A percentile compares a stretch with the other conserved stretches of the same genome.
Conservation (phyloP, 306 rosid species). For the Vigna mungo region DNA sequence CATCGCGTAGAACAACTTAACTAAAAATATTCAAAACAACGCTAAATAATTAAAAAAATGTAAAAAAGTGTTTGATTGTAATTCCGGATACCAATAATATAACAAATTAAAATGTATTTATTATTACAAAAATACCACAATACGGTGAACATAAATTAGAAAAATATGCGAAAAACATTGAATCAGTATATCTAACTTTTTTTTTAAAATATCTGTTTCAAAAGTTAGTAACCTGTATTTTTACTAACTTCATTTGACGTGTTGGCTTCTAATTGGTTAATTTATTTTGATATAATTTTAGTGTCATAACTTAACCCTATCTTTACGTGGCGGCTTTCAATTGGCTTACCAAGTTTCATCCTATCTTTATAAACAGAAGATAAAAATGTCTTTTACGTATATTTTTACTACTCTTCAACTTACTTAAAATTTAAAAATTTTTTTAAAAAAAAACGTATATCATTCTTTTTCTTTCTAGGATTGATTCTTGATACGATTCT, state of each 20-base stretch:
- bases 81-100: fast-evolving
- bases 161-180: too few species aligned
- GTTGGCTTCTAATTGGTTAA: not conserved
- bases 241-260: not conserved
- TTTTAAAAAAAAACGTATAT: too few species aligned
- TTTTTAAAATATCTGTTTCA: not conserved
- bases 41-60: too few species aligned
- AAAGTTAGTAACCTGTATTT: not conserved
- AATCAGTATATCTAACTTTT: not conserved
- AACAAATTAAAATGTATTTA: too few species aligned
- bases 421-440: not conserved
- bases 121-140: too few species aligned
- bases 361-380: not conserved
- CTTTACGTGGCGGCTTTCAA: too few species aligned
- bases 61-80: too few species aligned
- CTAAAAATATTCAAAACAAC: too few species aligned
- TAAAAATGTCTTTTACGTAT: not conserved
- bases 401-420: not conserved
- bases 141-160: too few species aligned
- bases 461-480: not conserved
- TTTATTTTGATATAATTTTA: not conserved
- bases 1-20: too few species aligned
- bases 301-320: too few species aligned
- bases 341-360: not conserved
- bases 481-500: not conserved